Evolutionary conservation across 257 asterid genomes (phyloP).

Genomic region (Echites panduratus): DNA sequence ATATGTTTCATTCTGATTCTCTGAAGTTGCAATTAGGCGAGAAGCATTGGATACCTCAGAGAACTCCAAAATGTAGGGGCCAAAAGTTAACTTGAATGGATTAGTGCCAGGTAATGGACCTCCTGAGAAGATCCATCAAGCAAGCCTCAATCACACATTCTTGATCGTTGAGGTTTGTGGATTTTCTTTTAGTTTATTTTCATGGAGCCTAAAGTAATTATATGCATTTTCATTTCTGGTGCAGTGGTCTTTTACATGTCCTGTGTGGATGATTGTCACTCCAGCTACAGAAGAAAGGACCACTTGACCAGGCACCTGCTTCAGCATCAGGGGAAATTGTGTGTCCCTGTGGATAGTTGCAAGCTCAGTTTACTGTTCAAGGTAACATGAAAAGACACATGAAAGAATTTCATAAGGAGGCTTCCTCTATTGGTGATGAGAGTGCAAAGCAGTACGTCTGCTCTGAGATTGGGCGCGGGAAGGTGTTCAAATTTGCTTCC

Average conservation of each 20-base stretch:
- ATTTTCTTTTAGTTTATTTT: conserved; percentile 9
- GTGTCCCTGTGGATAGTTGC: conserved; percentile 57
- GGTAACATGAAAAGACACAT: conserved; percentile 65
- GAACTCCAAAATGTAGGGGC: conserved; percentile 99
- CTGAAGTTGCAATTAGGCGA: conserved; percentile 46
- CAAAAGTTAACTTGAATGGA: conserved; percentile 60
- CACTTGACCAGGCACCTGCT: conserved; percentile 74
- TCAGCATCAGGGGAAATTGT: conserved; percentile 75
- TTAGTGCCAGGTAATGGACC: conserved; percentile 96
- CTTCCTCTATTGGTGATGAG: conserved; percentile 26
- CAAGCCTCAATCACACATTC: conserved; percentile 86
- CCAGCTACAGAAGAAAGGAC: conserved; percentile 80
- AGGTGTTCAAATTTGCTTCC: conserved; percentile 35
- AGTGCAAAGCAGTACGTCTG: conserved; percentile 49
- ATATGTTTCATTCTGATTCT: conserved; percentile 21
- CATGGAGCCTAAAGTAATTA: neutral
- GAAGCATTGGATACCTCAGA: conserved; percentile 99
- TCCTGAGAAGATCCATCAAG: conserved; percentile 99
- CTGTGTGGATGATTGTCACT: conserved; percentile 67
- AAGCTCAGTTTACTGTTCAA: conserved; percentile 41
- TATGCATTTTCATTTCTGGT: neutral
- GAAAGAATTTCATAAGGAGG: conserved; percentile 55
- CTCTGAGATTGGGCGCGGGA: conserved; percentile 72
- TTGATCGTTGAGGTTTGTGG: conserved; percentile 45
- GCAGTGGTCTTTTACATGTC: conserved; percentile 78